Evolutionary conservation across 352 stramenopile genomes (phyloP), one percentile per base, ranked within the genome.

Genomic region (Pythium aristosporum): DNA sequence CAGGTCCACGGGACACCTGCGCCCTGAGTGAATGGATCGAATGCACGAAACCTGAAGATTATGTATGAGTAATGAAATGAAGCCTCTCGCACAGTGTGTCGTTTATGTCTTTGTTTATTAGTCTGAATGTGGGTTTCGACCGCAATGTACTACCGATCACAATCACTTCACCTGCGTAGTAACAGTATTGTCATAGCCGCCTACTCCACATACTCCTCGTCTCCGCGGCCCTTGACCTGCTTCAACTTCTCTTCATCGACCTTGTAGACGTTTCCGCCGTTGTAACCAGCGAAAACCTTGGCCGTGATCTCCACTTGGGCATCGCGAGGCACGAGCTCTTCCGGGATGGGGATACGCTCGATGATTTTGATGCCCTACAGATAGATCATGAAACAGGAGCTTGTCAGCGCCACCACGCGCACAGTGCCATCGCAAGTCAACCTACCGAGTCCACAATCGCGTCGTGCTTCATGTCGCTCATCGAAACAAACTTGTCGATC

Each of bases 381-480:
- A 37, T 7, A 55, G 2, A 37, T 13, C 3, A 39, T 39, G 11
- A 39, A 64, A 20, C 15, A 46, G 37, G 2, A 42, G 15, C 10
- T 21, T 46, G 39, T 46, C 18, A 46, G 39, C 10, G 34, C 25
- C 25, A 30, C 25, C 25, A 30, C 3, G 3, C 5, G 25, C 25
- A 30, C 25, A 30, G 25, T 1, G 25, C n/a, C 25, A 30, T 30
- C 1, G 25, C 5, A 30, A 30, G 25, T 30, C 25, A 46, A 72
- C 81, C 46, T 79, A 95, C 88, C 68, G 96, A 98, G 12, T 87
- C 95, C 12, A 99, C 92, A 69, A 99, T 99, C 41, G 97, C 97
- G 68, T 99, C 94, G 84, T 99, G 99, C 74, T 99, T 99, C 97
- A 99, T 99, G 82, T 99, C 97, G 67, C 88, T 98, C 97, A 99